Evolutionary conservation across 1,284 basidiomycete genomes (phyloP).

Genomic region (Trametes sp.): DNA sequence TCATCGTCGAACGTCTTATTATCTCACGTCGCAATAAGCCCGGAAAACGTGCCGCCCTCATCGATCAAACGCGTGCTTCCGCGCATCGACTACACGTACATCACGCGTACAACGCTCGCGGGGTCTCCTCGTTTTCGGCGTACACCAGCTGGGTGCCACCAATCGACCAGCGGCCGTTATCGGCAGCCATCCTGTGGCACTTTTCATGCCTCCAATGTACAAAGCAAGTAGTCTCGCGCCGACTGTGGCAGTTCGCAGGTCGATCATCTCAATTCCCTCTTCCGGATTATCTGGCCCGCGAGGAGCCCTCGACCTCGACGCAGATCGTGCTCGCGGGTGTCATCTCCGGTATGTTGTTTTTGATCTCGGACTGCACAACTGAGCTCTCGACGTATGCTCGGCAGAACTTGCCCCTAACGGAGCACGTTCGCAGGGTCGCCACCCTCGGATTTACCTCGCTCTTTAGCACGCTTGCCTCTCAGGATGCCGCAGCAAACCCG

Average conservation of each 20-base stretch:
- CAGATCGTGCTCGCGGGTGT: neutral
- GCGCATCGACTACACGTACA: constrained; percentile 11
- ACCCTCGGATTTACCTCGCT: neutral
- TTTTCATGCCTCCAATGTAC: neutral
- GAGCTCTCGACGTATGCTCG: neutral
- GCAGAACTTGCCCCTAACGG: neutral
- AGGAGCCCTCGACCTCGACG: neutral
- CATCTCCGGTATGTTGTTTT: neutral
- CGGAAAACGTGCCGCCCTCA: constrained; percentile 14
- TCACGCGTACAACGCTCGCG: constrained; percentile 6
- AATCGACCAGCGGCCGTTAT: neutral
- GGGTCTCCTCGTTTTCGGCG: neutral
- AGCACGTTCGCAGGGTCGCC: neutral
- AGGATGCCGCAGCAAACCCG: no score
- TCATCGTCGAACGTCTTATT: neutral
- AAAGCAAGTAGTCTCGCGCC: neutral
- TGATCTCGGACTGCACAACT: neutral
- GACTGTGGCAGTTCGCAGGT: no score
- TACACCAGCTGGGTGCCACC: neutral
- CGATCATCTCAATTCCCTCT: no score
- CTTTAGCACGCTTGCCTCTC: no score
- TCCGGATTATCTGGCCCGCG: no score
- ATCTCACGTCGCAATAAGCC: neutral
- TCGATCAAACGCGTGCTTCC: constrained; percentile 14
- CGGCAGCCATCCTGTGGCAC: neutral